Evolutionary conservation across 768 basidiomycete species (phyloP).

Genomic region (Cystobasidium ongulense): DNA sequence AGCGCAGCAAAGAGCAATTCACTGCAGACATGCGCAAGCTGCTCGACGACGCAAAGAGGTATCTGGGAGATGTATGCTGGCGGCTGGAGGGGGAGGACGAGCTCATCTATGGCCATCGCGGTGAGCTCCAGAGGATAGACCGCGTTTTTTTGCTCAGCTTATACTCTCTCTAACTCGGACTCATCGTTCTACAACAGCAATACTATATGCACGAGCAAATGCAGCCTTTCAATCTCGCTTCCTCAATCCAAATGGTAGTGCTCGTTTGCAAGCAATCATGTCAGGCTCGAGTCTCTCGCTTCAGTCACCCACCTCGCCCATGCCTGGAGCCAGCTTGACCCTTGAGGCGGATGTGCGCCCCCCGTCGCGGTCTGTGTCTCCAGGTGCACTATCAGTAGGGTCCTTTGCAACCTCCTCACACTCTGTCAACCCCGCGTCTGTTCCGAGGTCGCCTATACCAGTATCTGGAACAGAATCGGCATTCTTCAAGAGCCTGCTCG

Average conservation of each 20-base stretch:
- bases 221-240: slow-evolving; percentile 83
- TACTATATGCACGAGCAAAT: slow-evolving; percentile 88
- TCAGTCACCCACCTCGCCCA: slow-evolving; percentile 46
- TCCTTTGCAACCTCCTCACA: slow-evolving; percentile 50
- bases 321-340: slow-evolving; percentile 49
- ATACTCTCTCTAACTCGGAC: background rate
- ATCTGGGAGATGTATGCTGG: slow-evolving; percentile 29
- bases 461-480: slow-evolving; percentile 53
- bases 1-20: background rate
- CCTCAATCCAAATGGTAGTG: slow-evolving; percentile 56
- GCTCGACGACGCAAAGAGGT: background rate
- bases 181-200: slow-evolving; percentile 52
- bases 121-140: slow-evolving; percentile 48
- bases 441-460: slow-evolving; percentile 52
- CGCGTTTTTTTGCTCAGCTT: background rate
- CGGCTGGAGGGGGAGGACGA: slow-evolving; percentile 45
- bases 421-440: slow-evolving; percentile 44
- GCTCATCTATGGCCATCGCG: slow-evolving; percentile 85
- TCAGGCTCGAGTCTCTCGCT: slow-evolving; percentile 15
- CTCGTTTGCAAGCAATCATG: slow-evolving; percentile 47
- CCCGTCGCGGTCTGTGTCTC: slow-evolving; percentile 41
- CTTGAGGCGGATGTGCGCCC: slow-evolving; percentile 37
- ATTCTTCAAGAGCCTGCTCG: slow-evolving; percentile 80
- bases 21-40: background rate
- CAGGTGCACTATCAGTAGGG: slow-evolving; percentile 52